Evolutionary conservation across 257 asterid species (phyloP), one percentile per base, ranked within the genome.

Genomic region (Solanum sitiens): DNA sequence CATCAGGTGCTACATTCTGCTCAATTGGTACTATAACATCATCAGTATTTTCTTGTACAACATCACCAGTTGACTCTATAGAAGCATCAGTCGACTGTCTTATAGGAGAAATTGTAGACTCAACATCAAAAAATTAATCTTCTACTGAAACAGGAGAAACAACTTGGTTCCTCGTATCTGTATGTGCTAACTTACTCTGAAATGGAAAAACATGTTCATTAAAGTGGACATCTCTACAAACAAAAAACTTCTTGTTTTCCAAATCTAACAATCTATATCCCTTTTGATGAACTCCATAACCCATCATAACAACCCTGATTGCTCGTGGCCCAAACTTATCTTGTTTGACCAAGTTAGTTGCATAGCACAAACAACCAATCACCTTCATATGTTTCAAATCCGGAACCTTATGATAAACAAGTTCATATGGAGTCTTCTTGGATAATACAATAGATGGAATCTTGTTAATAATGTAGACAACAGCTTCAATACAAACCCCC

Each of bases 21-120:
- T 53, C 23, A 15, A 15, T 18, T 53, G 23, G 21, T 0, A 18
- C 53, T 12, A 45, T 12, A 11, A 45, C 53, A 4, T 45, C 63
- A 53, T 0, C 3, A 16, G 1, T 3, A 15, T 15, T 18, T 16
- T 2, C 63, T 53, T 53, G 9, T 16, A 1, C 9, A 40, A 0
- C 45, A 40, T 40, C 45, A 40, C 0, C 11, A 40, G 45, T 40
- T 8, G 11, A 8, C 45, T 44, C 14, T 11, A 42, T 3, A 42
- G 4, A 12, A 42, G 10, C 47, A 42, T 42, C 4, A 42, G 13
- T 42, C 10, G 13, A 42, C 3, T 50, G 61, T 15, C 8, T 5
- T 15, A 16, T 2, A 0, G 10, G 3, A 7, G 63, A 15, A 16
- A 3, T 12, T 2, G 6, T 1, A 2, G 0, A 6, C 2, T 15